Conservation (phyloP, 345 rosid genomes). For the Syzygium jambos region DNA sequence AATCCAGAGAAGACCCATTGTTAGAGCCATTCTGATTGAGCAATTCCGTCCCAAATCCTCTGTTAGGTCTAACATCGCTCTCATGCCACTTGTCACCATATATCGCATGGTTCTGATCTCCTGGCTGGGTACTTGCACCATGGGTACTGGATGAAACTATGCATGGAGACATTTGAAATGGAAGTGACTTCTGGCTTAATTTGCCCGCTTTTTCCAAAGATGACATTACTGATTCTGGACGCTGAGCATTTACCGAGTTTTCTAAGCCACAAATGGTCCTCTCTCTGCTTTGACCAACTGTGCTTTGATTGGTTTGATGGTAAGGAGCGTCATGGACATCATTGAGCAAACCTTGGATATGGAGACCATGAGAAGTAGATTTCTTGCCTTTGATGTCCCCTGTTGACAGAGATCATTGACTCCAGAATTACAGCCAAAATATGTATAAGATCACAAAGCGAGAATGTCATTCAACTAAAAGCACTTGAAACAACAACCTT, state of each 20-base stretch:
- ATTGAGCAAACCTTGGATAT: constrained; percentile 29
- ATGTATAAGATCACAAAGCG: background rate
- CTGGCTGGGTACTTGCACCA: constrained; percentile 30
- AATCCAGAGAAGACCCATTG: constrained; percentile 4
- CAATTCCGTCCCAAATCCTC: constrained; percentile 38
- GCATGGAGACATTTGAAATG: constrained; percentile 42
- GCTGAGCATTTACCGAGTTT: constrained; percentile 31
- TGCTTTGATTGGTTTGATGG: constrained; percentile 35
- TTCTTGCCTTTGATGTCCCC: constrained; percentile 39
- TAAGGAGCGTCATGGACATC: constrained; percentile 32
- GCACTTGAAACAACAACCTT: background rate
- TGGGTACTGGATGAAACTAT: constrained; percentile 43
- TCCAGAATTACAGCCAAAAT: background rate
- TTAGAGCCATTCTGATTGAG: constrained; percentile 31
- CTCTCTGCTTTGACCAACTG: constrained; percentile 31
- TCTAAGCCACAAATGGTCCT: constrained; percentile 31
- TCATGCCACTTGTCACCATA: constrained; percentile 46
- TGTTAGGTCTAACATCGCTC: constrained; percentile 29
- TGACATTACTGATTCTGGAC: constrained; percentile 38
- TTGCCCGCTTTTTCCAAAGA: constrained; percentile 50
- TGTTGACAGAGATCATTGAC: constrained; percentile 16
- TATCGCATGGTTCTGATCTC: constrained; percentile 41
- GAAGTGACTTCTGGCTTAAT: constrained; percentile 47
- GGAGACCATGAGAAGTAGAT: constrained; percentile 30
- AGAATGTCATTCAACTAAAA: background rate